A percentile compares a stretch with the other conserved stretches of the same genome.
phyloP scores from a whole-genome alignment of 139 green algal genomes.

The Chlorella ohadii region DNA sequence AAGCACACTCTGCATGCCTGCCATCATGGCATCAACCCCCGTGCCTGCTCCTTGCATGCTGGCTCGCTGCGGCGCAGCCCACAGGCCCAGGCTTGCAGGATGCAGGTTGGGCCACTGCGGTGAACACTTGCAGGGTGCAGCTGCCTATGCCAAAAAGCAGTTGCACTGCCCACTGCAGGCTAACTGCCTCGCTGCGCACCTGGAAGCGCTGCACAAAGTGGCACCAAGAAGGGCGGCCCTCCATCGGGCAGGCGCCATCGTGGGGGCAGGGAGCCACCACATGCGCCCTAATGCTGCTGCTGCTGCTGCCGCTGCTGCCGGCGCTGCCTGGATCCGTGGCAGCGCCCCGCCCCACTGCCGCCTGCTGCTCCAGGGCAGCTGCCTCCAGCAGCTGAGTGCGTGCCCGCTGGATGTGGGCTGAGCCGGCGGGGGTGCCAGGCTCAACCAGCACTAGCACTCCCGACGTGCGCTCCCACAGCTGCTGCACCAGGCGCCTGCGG shows the following conservation, averaged over 20 bases:
- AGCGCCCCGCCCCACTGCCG: too few species aligned
- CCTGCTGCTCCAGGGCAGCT: background rate
- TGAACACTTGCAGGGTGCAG: too few species aligned
- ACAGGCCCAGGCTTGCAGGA: too few species aligned
- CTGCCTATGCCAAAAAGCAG: too few species aligned
- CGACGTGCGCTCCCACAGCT: slow-evolving; percentile 52
- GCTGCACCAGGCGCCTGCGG: slow-evolving; percentile 25
- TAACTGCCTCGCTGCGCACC: too few species aligned
- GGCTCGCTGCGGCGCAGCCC: too few species aligned
- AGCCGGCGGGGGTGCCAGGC: slow-evolving; percentile 77
- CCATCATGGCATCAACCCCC: too few species aligned
- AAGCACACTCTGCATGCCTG: too few species aligned
- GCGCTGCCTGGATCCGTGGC: too few species aligned
- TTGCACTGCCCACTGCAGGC: too few species aligned
- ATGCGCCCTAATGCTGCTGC: slow-evolving; percentile 48
- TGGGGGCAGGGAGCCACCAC: slow-evolving; percentile 87
- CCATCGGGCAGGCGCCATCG: slow-evolving; percentile 80
- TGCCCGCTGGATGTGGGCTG: slow-evolving; percentile 57
- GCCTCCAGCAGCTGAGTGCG: slow-evolving; percentile 48
- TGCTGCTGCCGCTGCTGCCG: slow-evolving; percentile 23
- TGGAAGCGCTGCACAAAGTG: slow-evolving; percentile 82
- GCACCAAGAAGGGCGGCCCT: slow-evolving; percentile 68
- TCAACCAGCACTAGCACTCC: slow-evolving; percentile 82
- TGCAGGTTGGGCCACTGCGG: too few species aligned
- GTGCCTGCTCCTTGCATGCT: too few species aligned